A percentile compares a stretch with the other conserved stretches of the same genome.
Evolutionary conservation across 768 basidiomycete genomes (phyloP).

Genomic region (Agrocybe chaxingu): DNA sequence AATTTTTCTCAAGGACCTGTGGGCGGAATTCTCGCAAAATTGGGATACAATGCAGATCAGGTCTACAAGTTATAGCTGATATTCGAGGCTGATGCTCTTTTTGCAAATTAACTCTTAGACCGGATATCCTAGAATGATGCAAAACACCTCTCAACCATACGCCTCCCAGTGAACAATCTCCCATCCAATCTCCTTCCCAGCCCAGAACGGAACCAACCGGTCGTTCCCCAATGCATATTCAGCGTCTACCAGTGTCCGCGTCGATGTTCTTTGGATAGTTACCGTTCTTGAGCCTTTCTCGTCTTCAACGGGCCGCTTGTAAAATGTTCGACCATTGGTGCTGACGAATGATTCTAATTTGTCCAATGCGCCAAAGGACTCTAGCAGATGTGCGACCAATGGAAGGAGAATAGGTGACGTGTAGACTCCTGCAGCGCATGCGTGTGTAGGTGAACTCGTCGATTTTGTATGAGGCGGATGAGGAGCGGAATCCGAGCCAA

Average conservation of each 20-base stretch:
- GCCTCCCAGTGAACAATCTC: constrained; percentile 33
- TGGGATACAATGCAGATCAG: constrained; percentile 60
- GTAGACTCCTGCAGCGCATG: constrained; percentile 95
- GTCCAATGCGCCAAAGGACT: constrained; percentile 84
- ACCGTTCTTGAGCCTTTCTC: constrained; percentile 31
- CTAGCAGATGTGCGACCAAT: constrained; percentile 83
- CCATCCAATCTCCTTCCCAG: constrained; percentile 80
- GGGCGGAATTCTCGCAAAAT: constrained; percentile 60
- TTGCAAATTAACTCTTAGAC: not conserved
- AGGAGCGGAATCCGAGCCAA: constrained; percentile 96
- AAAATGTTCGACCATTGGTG: constrained; percentile 77
- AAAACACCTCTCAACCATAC: not conserved
- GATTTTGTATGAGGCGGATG: constrained; percentile 73
- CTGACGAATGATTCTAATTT: constrained; percentile 80
- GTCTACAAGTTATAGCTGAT: constrained; percentile 62
- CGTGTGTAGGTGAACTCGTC: constrained; percentile 60
- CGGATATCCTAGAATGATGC: not conserved
- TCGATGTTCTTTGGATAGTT: constrained; percentile 37
- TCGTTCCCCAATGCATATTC: constrained; percentile 47
- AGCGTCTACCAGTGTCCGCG: constrained; percentile 39
- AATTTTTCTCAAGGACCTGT: constrained; percentile 74
- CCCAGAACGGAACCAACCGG: constrained; percentile 81
- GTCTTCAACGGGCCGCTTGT: constrained; percentile 36
- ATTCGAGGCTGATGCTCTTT: constrained; percentile 4
- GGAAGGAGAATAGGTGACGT: constrained; percentile 92